These are phyloP conservation scores for Lactarius pseudohatsudake DNA, from an alignment of 768 basidiomycete genomes.

Conservation along the genomic window DNA sequence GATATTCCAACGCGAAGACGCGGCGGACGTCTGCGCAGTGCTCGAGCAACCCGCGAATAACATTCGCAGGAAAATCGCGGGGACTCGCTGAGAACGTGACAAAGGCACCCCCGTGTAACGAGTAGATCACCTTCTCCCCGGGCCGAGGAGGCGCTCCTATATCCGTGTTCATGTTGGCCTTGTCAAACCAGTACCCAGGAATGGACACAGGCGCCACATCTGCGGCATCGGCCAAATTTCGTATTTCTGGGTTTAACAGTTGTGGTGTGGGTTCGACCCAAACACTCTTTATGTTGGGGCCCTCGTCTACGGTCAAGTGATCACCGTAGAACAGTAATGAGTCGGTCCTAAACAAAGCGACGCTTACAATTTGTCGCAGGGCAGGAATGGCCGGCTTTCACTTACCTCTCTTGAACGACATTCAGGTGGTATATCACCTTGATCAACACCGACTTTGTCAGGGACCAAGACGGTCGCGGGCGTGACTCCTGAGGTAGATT, in stretches of 20 bases:
- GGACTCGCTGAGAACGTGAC: constrained; percentile 56
- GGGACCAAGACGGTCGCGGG: constrained; percentile 21
- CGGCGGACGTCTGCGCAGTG: constrained; percentile 43
- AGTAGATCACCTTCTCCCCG: constrained; percentile 59
- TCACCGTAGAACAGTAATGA: constrained; percentile 18
- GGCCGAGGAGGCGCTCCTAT: constrained; percentile 41
- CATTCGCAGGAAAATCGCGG: constrained; percentile 39
- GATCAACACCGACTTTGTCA: constrained; percentile 14
- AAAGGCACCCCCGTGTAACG: constrained; percentile 66
- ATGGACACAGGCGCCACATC: constrained; percentile 20
- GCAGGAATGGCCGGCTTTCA: neutral
- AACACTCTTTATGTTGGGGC: constrained; percentile 24
- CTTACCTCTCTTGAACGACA: constrained; percentile 13
- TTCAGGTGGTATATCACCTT: constrained; percentile 5
- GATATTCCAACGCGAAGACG: constrained; percentile 68
- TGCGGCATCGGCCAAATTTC: constrained; percentile 16
- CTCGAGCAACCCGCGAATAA: constrained; percentile 40
- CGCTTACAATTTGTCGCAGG: neutral
- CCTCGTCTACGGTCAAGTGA: constrained; percentile 19
- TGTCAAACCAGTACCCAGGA: constrained; percentile 27
- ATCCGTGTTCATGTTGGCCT: constrained; percentile 4
- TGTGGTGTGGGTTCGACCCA: constrained; percentile 30
- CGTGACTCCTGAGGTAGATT: constrained; percentile 10
- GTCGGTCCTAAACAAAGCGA: constrained; percentile 12
- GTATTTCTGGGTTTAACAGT: constrained; percentile 21